Percentiles rank a stretch among this genome's conserved stretches.
These are phyloP conservation scores for Talaromyces adpressus DNA, from an alignment of 495 filamentous ascomycete species.

Conservation along the genomic window DNA sequence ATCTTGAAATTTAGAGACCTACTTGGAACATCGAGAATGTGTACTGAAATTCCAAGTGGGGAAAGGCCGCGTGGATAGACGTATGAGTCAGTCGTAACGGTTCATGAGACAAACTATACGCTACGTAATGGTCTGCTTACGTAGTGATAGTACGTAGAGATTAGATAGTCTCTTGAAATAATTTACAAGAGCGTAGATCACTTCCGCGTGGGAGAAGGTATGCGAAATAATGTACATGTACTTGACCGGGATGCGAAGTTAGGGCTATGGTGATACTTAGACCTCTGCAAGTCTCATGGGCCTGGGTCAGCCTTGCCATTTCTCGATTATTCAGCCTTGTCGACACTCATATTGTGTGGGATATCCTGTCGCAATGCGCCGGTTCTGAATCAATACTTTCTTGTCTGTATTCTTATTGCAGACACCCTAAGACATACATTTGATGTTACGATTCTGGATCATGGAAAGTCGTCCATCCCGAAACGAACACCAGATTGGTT, in stretches of 20 bases:
- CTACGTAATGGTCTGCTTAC: not conserved
- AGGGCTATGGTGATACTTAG: not conserved
- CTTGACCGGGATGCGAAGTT: not conserved
- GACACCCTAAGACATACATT: no score
- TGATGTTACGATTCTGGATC: no score
- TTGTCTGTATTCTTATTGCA: no score
- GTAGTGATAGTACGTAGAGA: not conserved
- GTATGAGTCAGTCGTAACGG: not conserved
- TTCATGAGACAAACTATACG: not conserved
- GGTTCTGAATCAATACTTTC: no score
- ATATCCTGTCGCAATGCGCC: no score
- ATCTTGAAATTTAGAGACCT: no score
- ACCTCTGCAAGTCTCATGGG: no score
- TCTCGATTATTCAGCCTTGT: no score
- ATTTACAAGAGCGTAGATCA: not conserved
- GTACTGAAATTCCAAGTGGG: not conserved
- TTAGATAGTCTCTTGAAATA: not conserved
- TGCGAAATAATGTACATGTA: not conserved
- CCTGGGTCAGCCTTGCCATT: no score
- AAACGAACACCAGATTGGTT: conserved; percentile 26
- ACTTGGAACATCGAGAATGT: no score
- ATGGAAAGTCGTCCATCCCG: not conserved
- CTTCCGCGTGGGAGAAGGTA: not conserved
- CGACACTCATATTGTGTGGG: no score
- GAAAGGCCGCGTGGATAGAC: not conserved